Evolutionary conservation across 2,329 filamentous ascomycete genomes (phyloP), one percentile per base, ranked within the genome.

Genomic region (Aureobasidium sp.): DNA sequence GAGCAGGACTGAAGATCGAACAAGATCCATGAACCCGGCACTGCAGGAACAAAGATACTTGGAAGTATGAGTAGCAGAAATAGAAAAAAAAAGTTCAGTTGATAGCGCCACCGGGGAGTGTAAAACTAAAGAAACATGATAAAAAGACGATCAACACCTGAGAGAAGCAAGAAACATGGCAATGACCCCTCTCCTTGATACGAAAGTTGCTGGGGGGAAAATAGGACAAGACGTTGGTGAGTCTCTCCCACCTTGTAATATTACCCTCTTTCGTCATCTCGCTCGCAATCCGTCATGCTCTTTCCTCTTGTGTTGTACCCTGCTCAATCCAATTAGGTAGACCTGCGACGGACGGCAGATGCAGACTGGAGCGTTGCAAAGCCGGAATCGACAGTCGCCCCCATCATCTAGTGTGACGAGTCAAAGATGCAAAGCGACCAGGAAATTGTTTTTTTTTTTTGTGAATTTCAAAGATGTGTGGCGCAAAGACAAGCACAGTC

Each of bases 71-170:
- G 36, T 11, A 45, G 5, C 5, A 20, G 7, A 0, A 31, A 29
- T 29, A 51, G 29, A 20, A 15, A 27, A 55, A 14, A 55, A 55
- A 42, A 42, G 25, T 55, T 55, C 53, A 57, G 53, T 57, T 45
- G 53, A 57, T 57, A 57, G 39, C 53, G 53, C 53, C 53, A 34
- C 53, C 53, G 53, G 39, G 41, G 27, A 45, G 41, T 57, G 39
- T 44, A 57, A 57, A 36, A 57, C 39, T 44, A 44, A 34, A 45
- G 29, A 34, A 45, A 57, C 39, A 42, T 34, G 22, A 44, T 17
- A 57, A 45, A 34, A 42, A 36, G 27, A 57, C 39, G 53, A 45
- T 45, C 34, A 45, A 45, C 53, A 45, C 39, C 53, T 29, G 12
- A 11, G 17, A 36, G 41, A 45, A 39, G 31, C 44, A 45, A 34